Conservation (phyloP, 805 yeast species). For the Candida coleopterorum region DNA sequence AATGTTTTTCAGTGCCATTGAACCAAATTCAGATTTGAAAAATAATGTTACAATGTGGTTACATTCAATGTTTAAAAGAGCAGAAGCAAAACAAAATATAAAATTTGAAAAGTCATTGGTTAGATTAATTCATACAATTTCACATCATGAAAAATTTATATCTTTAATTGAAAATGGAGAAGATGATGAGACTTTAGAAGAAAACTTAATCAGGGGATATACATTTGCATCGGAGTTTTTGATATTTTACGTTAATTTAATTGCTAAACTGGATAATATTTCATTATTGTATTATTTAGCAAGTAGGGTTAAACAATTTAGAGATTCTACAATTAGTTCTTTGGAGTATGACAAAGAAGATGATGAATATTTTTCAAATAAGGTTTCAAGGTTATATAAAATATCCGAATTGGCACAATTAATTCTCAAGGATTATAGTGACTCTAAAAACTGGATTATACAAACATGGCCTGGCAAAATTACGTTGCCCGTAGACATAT, state of each 20-base stretch:
- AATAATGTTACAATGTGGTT: slow-evolving; percentile 65
- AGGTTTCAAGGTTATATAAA: slow-evolving; percentile 47
- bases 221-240: slow-evolving; percentile 57
- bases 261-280: slow-evolving; percentile 62
- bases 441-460: slow-evolving; percentile 59
- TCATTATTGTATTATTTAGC: slow-evolving; percentile 72
- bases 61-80: slow-evolving; percentile 47
- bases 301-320: slow-evolving; percentile 72
- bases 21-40: slow-evolving; percentile 53
- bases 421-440: slow-evolving; percentile 54
- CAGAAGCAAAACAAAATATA: slow-evolving; percentile 32
- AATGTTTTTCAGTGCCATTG: slow-evolving; percentile 71
- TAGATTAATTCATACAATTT: slow-evolving; percentile 61
- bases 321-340: slow-evolving; percentile 48
- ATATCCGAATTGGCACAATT: slow-evolving; percentile 73
- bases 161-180: slow-evolving; percentile 29
- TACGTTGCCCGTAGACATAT: slow-evolving; percentile 65
- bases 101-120: slow-evolving; percentile 63
- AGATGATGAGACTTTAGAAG: not conserved
- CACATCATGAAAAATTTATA: slow-evolving; percentile 68
- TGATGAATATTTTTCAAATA: slow-evolving; percentile 18
- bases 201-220: slow-evolving; percentile 32
- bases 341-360: slow-evolving; percentile 27
- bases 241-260: slow-evolving; percentile 51
- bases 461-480: slow-evolving; percentile 81